phyloP scores from a whole-genome alignment of 352 stramenopile genomes.

The Globisporangium megalacanthum region DNA sequence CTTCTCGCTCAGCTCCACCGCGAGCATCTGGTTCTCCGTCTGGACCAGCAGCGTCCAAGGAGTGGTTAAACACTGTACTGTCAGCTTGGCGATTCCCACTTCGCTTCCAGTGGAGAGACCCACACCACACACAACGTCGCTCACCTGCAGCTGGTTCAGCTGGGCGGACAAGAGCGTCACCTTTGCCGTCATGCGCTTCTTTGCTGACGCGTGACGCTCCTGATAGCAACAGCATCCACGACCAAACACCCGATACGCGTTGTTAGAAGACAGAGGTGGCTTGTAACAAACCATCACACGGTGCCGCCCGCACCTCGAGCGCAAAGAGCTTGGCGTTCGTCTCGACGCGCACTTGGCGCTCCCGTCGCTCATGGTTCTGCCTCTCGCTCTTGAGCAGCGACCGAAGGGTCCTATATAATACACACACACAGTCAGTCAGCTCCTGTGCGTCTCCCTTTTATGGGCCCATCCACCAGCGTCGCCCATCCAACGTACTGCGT shows the following conservation, averaged over 20 bases:
- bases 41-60: conserved; percentile 3
- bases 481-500: conserved; percentile 21
- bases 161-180: conserved; percentile 21
- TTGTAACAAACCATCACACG: too few relatives aligned
- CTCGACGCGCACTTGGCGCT: conserved; percentile 48
- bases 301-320: conserved; percentile 18
- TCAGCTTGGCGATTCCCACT: not conserved
- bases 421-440: not conserved
- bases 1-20: conserved; percentile 25
- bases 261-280: not conserved
- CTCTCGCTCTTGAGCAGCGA: conserved; percentile 36
- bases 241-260: not conserved
- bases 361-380: conserved; percentile 25
- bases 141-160: conserved; percentile 31
- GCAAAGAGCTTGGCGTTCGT: conserved; percentile 33
- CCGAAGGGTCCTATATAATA: conserved; percentile 26
- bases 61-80: not conserved
- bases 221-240: not conserved
- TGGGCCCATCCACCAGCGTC: not conserved
- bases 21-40: conserved; percentile 41
- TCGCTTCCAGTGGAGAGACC: too few relatives aligned
- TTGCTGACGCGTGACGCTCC: conserved; percentile 38
- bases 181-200: conserved; percentile 33
- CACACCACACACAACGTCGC: not conserved
- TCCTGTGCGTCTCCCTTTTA: conserved; percentile 1